Conservation (phyloP, 2,329 filamentous ascomycete genomes). For the Geosmithia morbida region DNA sequence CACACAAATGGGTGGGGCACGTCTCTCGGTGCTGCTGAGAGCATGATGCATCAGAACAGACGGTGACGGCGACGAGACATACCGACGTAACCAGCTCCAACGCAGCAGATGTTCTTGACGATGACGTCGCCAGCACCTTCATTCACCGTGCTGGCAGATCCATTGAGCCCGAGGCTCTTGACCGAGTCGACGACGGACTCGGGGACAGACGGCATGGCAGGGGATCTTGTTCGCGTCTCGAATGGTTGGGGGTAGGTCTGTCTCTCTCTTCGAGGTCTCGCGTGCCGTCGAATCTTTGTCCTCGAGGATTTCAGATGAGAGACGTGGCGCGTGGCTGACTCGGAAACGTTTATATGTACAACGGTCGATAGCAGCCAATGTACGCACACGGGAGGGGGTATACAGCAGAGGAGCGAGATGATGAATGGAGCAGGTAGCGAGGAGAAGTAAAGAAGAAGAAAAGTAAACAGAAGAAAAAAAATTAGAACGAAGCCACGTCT, state of each 20-base stretch:
- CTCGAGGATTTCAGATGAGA: neutral
- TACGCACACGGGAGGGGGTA: too few relatives aligned
- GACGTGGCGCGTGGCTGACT: too few relatives aligned
- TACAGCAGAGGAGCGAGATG: neutral
- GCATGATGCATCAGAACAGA: too few relatives aligned
- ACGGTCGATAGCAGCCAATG: neutral
- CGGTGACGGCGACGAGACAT: slow-evolving; percentile 15
- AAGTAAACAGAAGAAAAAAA: neutral
- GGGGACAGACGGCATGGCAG: slow-evolving; percentile 9
- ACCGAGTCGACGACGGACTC: slow-evolving; percentile 13
- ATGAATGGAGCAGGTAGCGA: neutral
- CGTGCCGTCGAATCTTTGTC: too few relatives aligned
- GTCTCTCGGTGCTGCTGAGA: too few relatives aligned
- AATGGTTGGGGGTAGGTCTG: neutral
- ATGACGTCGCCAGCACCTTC: slow-evolving; percentile 13
- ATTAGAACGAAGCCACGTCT: neutral
- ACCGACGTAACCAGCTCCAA: slow-evolving; percentile 67
- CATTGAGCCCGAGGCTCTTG: slow-evolving; percentile 17
- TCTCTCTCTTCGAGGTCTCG: too few relatives aligned
- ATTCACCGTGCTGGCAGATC: slow-evolving; percentile 14
- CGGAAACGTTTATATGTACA: neutral
- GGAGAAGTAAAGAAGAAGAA: too few relatives aligned
- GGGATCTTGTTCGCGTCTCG: neutral
- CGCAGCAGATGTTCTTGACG: slow-evolving; percentile 52
- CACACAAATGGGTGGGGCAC: too few relatives aligned